A percentile compares a stretch with the other conserved stretches of the same genome.
Conservation (phyloP, 148 eudicot genomes). For the Rhododendron ferrugineum region DNA sequence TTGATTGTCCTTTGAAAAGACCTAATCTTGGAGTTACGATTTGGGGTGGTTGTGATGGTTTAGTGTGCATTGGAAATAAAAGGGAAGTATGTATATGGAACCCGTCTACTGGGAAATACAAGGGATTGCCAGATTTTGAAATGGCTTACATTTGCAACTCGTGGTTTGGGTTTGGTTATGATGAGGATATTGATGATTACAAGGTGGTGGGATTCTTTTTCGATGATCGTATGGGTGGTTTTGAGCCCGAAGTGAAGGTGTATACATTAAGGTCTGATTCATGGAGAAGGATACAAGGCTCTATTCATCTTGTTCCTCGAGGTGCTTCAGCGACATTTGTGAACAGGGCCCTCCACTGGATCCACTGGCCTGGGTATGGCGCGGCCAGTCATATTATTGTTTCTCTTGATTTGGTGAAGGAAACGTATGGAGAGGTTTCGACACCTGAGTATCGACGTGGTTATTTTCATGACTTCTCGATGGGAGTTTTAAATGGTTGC, state of each 20-base stretch:
- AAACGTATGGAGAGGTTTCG: not conserved
- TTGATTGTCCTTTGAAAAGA: not conserved
- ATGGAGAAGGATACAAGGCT: slow-evolving; percentile 18
- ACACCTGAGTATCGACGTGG: not conserved
- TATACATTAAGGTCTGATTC: slow-evolving; percentile 20
- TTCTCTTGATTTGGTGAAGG: slow-evolving; percentile 3
- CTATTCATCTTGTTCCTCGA: not conserved
- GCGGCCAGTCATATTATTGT: not conserved
- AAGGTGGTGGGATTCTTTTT: slow-evolving; percentile 16
- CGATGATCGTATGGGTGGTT: not conserved
- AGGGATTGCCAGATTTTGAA: slow-evolving; percentile 5
- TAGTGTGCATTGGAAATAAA: not conserved
- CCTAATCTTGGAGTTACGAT: not conserved
- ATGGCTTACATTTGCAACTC: not conserved
- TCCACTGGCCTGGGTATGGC: not conserved
- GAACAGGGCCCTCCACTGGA: slow-evolving; percentile 4
- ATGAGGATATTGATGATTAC: slow-evolving; percentile 26
- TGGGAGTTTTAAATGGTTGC: not conserved
- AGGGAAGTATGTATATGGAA: not conserved
- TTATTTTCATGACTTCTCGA: too few species aligned
- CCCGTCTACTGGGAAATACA: not conserved
- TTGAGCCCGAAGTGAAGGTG: slow-evolving; percentile 18
- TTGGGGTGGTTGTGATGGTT: not conserved
- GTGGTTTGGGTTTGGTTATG: slow-evolving; percentile 34
- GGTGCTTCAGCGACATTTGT: not conserved